A percentile compares a stretch with the other conserved stretches of the same genome.
Conservation (phyloP, 805 yeast species). For the Kazachstania viticola region DNA sequence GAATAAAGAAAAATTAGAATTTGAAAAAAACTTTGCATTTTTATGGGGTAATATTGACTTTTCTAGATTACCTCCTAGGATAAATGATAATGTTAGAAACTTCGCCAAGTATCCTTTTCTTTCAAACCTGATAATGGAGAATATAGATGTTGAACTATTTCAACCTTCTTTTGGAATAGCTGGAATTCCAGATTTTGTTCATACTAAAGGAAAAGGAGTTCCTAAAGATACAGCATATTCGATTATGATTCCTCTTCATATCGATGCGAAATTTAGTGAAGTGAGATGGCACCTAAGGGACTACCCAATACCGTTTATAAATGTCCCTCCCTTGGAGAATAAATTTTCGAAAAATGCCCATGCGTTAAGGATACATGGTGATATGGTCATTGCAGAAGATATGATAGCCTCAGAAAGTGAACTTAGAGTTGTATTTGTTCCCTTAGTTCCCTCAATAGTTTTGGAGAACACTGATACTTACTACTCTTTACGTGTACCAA, state of each 20-base stretch:
- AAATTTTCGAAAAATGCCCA: constrained; percentile 17
- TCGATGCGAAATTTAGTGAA: constrained; percentile 49
- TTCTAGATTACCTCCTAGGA: constrained; percentile 27
- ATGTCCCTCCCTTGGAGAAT: constrained; percentile 46
- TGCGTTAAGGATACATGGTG: constrained; percentile 41
- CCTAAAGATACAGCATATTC: constrained; percentile 64
- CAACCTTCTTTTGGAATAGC: constrained; percentile 41
- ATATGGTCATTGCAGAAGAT: constrained; percentile 59
- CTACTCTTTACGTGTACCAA: constrained; percentile 53
- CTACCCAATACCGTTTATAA: constrained; percentile 73
- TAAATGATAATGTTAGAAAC: constrained; percentile 37
- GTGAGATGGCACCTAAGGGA: constrained; percentile 66
- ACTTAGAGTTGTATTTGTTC: constrained; percentile 49
- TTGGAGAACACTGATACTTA: constrained; percentile 30
- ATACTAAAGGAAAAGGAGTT: constrained; percentile 70
- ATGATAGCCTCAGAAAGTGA: constrained; percentile 39
- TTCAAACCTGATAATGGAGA: constrained; percentile 38
- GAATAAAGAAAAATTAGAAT: constrained; percentile 29
- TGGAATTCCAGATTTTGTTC: constrained; percentile 47
- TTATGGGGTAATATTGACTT: constrained; percentile 32
- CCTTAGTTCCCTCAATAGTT: constrained; percentile 40
- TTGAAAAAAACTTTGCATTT: constrained; percentile 30
- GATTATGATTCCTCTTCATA: constrained; percentile 49
- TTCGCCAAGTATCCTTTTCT: constrained; percentile 40
- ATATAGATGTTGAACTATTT: constrained; percentile 36